Conservation (phyloP, 257 asterid species). For the Verbena officinalis region DNA sequence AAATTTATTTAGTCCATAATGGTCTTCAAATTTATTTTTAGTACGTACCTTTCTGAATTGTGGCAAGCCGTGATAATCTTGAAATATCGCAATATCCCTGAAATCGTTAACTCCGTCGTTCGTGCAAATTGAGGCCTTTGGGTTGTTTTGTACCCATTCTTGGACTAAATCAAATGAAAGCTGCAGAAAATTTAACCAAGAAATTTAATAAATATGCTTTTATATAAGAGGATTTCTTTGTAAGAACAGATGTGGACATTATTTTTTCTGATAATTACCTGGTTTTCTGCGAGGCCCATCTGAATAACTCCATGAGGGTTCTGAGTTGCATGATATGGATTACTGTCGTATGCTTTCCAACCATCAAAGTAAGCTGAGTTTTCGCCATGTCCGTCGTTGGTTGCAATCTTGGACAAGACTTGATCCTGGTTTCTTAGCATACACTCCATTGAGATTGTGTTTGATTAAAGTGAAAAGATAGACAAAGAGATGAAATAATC, state of each 20-base stretch:
- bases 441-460: slow-evolving; percentile 26
- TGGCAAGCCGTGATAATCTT: slow-evolving; percentile 79
- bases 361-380: slow-evolving; percentile 70
- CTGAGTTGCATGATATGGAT: slow-evolving; percentile 56
- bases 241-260: background rate
- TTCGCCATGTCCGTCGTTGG: slow-evolving; percentile 68
- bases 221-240: background rate
- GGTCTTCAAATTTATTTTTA: background rate
- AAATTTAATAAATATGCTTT: background rate
- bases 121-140: slow-evolving; percentile 67
- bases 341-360: slow-evolving; percentile 71
- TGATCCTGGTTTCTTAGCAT: slow-evolving; percentile 27
- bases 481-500: background rate
- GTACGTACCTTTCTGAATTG: slow-evolving; percentile 80
- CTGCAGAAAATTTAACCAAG: slow-evolving; percentile 40
- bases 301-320: slow-evolving; percentile 70
- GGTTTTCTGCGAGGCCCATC: slow-evolving; percentile 75
- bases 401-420: slow-evolving; percentile 57
- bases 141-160: slow-evolving; percentile 63
- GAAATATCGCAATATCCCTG: slow-evolving; percentile 63
- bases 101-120: slow-evolving; percentile 50
- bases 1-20: no score
- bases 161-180: slow-evolving; percentile 61
- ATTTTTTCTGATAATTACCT: slow-evolving; percentile 37
- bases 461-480: background rate